phyloP scores from a whole-genome alignment of 371 early-diverging fungal species.

The Mucor mucedo region DNA sequence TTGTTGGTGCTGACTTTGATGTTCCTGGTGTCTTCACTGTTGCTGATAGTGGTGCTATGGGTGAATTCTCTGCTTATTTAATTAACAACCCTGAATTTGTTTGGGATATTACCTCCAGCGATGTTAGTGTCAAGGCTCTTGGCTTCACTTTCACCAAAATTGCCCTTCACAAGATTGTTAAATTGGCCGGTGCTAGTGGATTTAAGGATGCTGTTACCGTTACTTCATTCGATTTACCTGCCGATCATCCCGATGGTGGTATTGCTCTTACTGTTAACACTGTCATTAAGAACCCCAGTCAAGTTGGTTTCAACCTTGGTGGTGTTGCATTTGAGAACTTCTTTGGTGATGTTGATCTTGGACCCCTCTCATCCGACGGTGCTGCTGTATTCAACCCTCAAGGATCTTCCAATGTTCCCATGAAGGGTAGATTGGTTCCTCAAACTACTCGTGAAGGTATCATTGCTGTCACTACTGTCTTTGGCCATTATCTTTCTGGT shows the following conservation, averaged over 20 bases:
- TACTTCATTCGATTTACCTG: conserved; percentile 60
- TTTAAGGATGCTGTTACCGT: conserved; percentile 60
- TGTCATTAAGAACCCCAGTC: conserved; percentile 57
- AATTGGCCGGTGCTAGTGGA: conserved; percentile 57
- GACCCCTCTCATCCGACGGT: conserved; percentile 47
- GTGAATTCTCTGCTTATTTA: conserved; percentile 57
- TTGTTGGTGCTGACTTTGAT: conserved; percentile 54
- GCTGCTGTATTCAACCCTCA: conserved; percentile 43
- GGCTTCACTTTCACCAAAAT: conserved; percentile 61
- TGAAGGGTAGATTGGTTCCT: conserved; percentile 63
- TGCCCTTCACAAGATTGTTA: conserved; percentile 56
- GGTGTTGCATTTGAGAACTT: conserved; percentile 40
- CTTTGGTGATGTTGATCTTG: conserved; percentile 39
- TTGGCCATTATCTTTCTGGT: conserved; percentile 55
- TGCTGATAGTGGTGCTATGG: conserved; percentile 48
- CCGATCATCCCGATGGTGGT: conserved; percentile 62
- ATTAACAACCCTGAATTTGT: conserved; percentile 59
- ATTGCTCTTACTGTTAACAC: conserved; percentile 58
- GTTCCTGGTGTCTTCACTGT: conserved; percentile 55
- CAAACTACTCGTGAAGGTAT: conserved; percentile 55
- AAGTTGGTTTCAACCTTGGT: conserved; percentile 58
- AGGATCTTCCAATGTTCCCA: conserved; percentile 32
- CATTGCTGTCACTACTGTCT: conserved; percentile 53
- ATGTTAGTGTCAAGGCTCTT: conserved; percentile 61
- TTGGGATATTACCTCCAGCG: conserved; percentile 58